These are phyloP conservation scores for Decorospora gaudefroyi DNA, from an alignment of 2,329 filamentous ascomycete species.

Conservation along the genomic window DNA sequence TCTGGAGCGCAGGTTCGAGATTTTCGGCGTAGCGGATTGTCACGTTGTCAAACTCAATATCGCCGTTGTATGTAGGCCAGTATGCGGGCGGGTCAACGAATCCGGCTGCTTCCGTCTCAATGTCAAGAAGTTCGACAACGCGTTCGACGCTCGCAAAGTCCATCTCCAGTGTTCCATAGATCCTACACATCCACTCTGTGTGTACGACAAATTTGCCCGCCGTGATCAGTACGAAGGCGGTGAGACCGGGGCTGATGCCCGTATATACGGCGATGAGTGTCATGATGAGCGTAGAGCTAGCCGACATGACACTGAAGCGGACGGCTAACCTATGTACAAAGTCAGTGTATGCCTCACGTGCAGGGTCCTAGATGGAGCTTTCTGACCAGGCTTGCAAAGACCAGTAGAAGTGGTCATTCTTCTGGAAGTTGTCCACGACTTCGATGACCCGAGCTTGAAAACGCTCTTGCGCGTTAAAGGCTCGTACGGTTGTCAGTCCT, in stretches of 20 bases:
- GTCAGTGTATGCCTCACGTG: too few relatives aligned
- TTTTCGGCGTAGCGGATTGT: constrained; percentile 79
- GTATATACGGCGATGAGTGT: constrained; percentile 75
- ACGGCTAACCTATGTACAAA: too few relatives aligned
- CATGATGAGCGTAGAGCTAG: constrained; percentile 72
- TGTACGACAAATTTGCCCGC: constrained; percentile 68
- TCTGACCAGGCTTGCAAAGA: constrained; percentile 84
- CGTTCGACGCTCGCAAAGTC: constrained; percentile 90
- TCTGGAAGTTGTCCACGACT: constrained; percentile 86
- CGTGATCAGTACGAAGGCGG: constrained; percentile 80
- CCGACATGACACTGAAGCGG: constrained; percentile 74
- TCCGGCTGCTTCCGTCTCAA: constrained; percentile 75
- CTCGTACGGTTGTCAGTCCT: constrained; percentile 82
- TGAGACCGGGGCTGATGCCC: constrained; percentile 74
- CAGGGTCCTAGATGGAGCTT: too few relatives aligned
- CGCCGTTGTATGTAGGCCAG: constrained; percentile 75
- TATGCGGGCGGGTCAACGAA: constrained; percentile 69
- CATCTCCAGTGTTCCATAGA: constrained; percentile 85
- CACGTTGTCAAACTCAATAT: constrained; percentile 75
- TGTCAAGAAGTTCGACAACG: constrained; percentile 76
- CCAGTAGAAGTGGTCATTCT: constrained; percentile 96
- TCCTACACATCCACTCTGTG: constrained; percentile 74
- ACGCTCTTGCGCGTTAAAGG: constrained; percentile 75
- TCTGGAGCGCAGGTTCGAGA: constrained; percentile 71
- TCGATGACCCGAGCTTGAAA: constrained; percentile 80